Conservation (phyloP, 768 basidiomycete species). For the Strobilomyces dryophilus region DNA sequence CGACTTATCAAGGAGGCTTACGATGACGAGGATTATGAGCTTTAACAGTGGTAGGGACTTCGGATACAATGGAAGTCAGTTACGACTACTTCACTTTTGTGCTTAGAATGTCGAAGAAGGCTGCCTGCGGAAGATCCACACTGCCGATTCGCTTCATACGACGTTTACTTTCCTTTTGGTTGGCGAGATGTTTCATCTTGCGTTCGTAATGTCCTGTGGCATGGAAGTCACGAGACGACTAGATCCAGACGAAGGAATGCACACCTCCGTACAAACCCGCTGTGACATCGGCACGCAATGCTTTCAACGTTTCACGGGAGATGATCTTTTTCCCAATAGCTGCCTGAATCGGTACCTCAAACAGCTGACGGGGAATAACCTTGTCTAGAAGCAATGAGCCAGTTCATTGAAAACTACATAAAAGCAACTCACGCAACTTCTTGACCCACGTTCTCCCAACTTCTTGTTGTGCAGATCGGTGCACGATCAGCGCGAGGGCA, state of each 20-base stretch:
- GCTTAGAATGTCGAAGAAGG: constrained; percentile 88
- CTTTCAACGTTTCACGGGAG: constrained; percentile 84
- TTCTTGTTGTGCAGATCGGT: constrained; percentile 69
- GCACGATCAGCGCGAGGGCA: constrained; percentile 89
- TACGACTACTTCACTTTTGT: constrained; percentile 38
- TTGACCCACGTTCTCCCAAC: constrained; percentile 85
- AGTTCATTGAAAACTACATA: not conserved
- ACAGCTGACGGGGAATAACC: constrained; percentile 88
- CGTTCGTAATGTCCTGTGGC: constrained; percentile 80
- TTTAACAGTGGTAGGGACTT: constrained; percentile 28
- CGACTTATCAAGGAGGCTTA: constrained; percentile 91
- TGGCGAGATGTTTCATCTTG: constrained; percentile 82
- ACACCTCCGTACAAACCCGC: constrained; percentile 88
- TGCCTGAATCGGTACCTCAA: constrained; percentile 95
- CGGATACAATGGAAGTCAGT: not conserved
- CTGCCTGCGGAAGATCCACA: constrained; percentile 91
- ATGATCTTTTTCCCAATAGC: constrained; percentile 83
- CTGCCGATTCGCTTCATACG: constrained; percentile 84
- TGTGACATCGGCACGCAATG: constrained; percentile 87
- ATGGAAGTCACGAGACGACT: not conserved
- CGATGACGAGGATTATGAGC: constrained; percentile 88
- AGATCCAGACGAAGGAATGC: constrained; percentile 5
- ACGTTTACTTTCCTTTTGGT: constrained; percentile 92
- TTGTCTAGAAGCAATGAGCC: constrained; percentile 50
- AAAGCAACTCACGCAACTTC: constrained; percentile 71